Conservation (phyloP, 2,329 filamentous ascomycete species). For the Talaromyces albobiverticillius region DNA sequence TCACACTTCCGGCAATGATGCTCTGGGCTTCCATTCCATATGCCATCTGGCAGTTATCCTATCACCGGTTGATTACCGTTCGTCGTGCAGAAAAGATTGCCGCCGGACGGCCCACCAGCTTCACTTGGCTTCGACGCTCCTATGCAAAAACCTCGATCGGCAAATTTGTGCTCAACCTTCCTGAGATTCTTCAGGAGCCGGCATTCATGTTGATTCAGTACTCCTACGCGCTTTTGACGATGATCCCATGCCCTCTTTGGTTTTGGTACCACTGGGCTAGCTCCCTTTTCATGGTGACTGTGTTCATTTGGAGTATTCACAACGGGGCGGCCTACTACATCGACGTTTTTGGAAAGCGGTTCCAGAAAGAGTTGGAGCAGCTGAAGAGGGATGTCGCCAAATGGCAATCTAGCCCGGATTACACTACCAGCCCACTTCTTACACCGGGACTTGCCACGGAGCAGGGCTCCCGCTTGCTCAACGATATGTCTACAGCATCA, state of each 20-base stretch:
- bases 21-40: conserved; percentile 93
- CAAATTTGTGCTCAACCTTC: conserved; percentile 75
- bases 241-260: conserved; percentile 93
- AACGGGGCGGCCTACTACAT: conserved; percentile 98
- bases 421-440: conserved; percentile 27
- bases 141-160: conserved; percentile 91
- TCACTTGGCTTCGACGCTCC: conserved; percentile 91
- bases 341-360: conserved; percentile 92
- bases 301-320: conserved; percentile 95
- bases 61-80: conserved; percentile 94
- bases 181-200: conserved; percentile 72
- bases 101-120: conserved; percentile 90
- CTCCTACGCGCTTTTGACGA: conserved; percentile 81
- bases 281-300: conserved; percentile 68
- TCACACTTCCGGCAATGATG: conserved; percentile 80
- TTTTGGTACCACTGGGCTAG: conserved; percentile 85
- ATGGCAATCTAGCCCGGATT: conserved; percentile 62
- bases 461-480: conserved; percentile 20
- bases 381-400: conserved; percentile 85
- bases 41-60: conserved; percentile 83
- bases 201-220: conserved; percentile 98
- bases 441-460: conserved; percentile 23
- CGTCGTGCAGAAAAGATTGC: conserved; percentile 94
- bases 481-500: conserved; percentile 17
- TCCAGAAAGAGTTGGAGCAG: conserved; percentile 91